Evolutionary conservation across 495 filamentous ascomycete genomes (phyloP).

Genomic region (Chaetomium tenue): DNA sequence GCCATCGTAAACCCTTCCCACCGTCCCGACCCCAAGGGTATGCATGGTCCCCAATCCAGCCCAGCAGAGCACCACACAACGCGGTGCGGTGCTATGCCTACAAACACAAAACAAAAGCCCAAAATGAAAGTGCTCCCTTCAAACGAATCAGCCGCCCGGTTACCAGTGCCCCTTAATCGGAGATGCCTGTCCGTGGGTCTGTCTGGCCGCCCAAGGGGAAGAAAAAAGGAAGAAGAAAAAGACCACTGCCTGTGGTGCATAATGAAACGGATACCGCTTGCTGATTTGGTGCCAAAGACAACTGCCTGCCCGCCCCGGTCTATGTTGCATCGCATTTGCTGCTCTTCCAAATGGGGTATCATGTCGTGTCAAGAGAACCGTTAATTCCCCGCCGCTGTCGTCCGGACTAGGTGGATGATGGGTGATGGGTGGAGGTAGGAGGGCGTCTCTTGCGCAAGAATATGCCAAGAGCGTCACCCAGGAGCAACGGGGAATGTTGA

Average conservation of each 20-base stretch:
- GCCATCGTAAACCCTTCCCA: background rate
- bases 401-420: too few species aligned
- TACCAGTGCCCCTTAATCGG: background rate
- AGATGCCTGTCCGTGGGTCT: background rate
- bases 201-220: background rate
- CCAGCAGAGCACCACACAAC: background rate
- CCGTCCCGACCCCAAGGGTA: background rate
- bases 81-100: background rate
- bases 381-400: too few species aligned
- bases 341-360: too few species aligned
- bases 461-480: too few species aligned
- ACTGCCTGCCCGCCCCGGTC: background rate
- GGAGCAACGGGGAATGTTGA: background rate
- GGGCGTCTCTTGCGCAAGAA: background rate
- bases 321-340: background rate
- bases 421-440: too few species aligned
- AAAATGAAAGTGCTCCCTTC: background rate
- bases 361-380: too few species aligned
- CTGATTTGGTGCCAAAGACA: background rate
- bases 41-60: background rate
- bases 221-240: background rate
- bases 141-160: background rate
- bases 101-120: background rate
- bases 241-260: background rate
- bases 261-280: background rate